Evolutionary conservation across 768 basidiomycete species (phyloP), one percentile per base, ranked within the genome.

Genomic region (Rhodotorula babjevae): DNA sequence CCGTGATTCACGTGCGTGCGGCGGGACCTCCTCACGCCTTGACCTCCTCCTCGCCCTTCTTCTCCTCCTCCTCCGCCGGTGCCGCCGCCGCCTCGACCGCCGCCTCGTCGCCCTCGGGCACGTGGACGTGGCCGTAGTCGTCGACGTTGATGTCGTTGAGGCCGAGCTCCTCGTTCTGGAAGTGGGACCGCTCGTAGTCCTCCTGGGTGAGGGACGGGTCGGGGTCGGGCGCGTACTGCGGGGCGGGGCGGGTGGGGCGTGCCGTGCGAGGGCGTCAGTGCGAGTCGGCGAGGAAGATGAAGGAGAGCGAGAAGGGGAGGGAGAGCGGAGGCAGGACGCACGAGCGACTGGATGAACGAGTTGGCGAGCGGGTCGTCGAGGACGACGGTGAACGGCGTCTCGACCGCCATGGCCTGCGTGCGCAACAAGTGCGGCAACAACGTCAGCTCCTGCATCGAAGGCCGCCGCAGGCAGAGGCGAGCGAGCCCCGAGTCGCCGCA

Each of bases 281-380:
- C 52, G 52, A 1, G 7, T 36, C 9, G 25, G 4, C 21, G 19
- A 19, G 12, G 21, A n/a, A n/a, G 50, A 52, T 50, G 49, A 2
- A 3, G 21, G 52, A n/a, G 7, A n/a, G 52, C 11, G 52, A 53
- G 9, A 27, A 14, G 12, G 47, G 19, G 47, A 19, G 19, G 21
- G 53, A n/a, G 53, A 27, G 14, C n/a, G 14, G 29, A 25, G 14
- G n/a, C 5, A 18, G n/a, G 53, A 29, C 53, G 53, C 53, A 55
- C 53, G 53, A 55, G 53, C 11, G 53, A 55, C 80, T 99, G 96
- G 58, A 99, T 83, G 79, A 98, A 94, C 5, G 92, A 94, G 81
- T 98, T 97, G 23, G 92, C 89, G 29, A 98, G 84, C 6, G 96
- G 96, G 79, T 98, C 95, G 78, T 98, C 95, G 18, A 99, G 84